Percentiles rank a stretch among this genome's conserved stretches.
Conservation (phyloP, 2,329 filamentous ascomycete species). For the Fusarium neocosmosporiellum region DNA sequence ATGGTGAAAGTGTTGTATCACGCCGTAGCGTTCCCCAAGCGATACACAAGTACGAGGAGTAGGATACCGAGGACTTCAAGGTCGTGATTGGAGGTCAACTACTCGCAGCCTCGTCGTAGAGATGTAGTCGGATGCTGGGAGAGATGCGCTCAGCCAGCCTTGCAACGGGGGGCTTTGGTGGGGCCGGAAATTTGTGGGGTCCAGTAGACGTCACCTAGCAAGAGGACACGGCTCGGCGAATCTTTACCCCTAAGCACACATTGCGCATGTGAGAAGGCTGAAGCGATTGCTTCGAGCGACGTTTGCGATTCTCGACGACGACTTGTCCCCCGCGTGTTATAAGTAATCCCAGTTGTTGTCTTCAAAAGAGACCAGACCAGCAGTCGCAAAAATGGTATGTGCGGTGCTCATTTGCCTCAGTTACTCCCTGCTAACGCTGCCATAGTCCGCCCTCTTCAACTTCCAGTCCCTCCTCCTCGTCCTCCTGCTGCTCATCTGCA, state of each 20-base stretch:
- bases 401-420: not conserved
- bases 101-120: slow-evolving; percentile 30
- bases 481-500: slow-evolving; percentile 94
- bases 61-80: not conserved
- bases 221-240: slow-evolving; percentile 47
- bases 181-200: slow-evolving; percentile 38
- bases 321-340: slow-evolving; percentile 1
- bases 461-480: slow-evolving; percentile 97
- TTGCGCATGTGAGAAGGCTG: slow-evolving; percentile 38
- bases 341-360: not conserved
- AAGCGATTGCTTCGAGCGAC: slow-evolving; percentile 12
- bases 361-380: not conserved
- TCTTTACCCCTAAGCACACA: slow-evolving; percentile 52
- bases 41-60: not conserved
- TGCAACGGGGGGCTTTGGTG: slow-evolving; percentile 24
- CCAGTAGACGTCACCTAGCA: slow-evolving; percentile 34
- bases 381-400: slow-evolving; percentile 43
- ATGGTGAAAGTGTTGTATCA: slow-evolving; percentile 58
- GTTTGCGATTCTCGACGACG: slow-evolving; percentile 11
- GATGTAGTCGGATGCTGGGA: slow-evolving; percentile 30
- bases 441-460: slow-evolving; percentile 95
- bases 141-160: slow-evolving; percentile 27
- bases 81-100: not conserved
- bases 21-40: slow-evolving; percentile 16
- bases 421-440: slow-evolving; percentile 17